These are phyloP conservation scores for sunflower (Helianthus annuus) DNA, from an alignment of 129 eudicot genomes.

Conservation along the genomic window DNA sequence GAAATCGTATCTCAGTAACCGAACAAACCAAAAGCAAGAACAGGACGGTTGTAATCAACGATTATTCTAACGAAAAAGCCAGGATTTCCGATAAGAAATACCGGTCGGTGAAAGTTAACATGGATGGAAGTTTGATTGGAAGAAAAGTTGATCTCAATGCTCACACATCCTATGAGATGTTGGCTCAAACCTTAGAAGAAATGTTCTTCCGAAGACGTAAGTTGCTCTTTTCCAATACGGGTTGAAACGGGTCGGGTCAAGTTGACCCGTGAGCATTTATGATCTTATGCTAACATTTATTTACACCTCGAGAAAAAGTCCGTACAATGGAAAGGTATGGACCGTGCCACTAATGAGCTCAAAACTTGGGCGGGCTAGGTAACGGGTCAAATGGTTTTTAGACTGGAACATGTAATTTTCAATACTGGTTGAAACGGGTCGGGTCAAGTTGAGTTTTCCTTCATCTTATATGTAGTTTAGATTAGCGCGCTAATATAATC, in stretches of 20 bases:
- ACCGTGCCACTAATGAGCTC: neutral
- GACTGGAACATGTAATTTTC: neutral
- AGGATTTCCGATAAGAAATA: conserved; percentile 43
- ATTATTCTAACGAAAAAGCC: conserved; percentile 37
- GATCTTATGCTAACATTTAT: neutral
- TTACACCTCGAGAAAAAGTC: neutral
- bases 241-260: too few species aligned
- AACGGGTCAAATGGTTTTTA: neutral
- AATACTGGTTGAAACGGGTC: neutral
- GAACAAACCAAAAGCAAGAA: conserved; percentile 49
- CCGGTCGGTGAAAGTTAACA: conserved; percentile 78
- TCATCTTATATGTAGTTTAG: neutral
- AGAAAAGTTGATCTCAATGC: conserved; percentile 87
- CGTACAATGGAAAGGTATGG: too few species aligned
- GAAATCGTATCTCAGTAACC: conserved; percentile 41
- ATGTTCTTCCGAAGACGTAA: conserved; percentile 71
- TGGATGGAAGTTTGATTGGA: conserved; percentile 90
- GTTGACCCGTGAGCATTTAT: neutral
- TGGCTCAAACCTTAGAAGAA: conserved; percentile 75
- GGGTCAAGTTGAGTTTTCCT: neutral
- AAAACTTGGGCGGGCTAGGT: neutral
- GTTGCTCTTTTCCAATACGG: conserved; percentile 23
- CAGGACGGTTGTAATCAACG: conserved; percentile 28
- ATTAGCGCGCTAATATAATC: neutral
- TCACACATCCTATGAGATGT: conserved; percentile 70